Evolutionary conservation across 2,329 filamentous ascomycete genomes (phyloP).

Genomic region (Ramularia endophylla): DNA sequence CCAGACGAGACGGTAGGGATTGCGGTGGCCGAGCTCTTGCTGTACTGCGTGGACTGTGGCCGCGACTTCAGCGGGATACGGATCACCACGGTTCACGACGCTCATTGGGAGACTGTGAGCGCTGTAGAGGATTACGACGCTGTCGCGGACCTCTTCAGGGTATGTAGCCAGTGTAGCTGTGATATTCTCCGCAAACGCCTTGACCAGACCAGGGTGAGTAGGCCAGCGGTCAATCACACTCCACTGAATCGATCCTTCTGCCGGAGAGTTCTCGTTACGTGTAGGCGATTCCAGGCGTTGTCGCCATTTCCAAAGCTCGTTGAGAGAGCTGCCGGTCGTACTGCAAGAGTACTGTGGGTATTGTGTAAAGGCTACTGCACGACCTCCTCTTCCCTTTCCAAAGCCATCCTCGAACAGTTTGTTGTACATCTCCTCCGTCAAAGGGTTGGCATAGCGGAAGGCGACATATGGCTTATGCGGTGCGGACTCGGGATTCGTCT

Average conservation of each 20-base stretch:
- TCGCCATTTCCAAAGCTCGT: constrained; percentile 97
- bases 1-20: constrained; percentile 93
- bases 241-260: constrained; percentile 75
- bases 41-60: constrained; percentile 98
- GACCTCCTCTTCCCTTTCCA: constrained; percentile 79
- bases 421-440: constrained; percentile 92
- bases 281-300: constrained; percentile 62
- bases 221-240: constrained; percentile 99
- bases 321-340: constrained; percentile 91
- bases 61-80: constrained; percentile 91
- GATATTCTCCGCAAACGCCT: constrained; percentile 90
- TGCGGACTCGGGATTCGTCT: constrained; percentile 83
- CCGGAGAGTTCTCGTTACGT: constrained; percentile 41
- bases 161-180: constrained; percentile 79
- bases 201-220: constrained; percentile 79
- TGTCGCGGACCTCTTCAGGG: constrained; percentile 68
- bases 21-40: constrained; percentile 77
- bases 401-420: constrained; percentile 82
- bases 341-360: constrained; percentile 99
- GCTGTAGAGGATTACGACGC: constrained; percentile 80
- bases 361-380: constrained; percentile 95
- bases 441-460: constrained; percentile 87
- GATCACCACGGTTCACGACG: constrained; percentile 92
- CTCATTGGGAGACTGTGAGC: constrained; percentile 96
- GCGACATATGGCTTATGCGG: constrained; percentile 97